Base-by-base conservation (phyloP, 2,329 filamentous ascomycete genomes). In the Capronia americana region DNA sequence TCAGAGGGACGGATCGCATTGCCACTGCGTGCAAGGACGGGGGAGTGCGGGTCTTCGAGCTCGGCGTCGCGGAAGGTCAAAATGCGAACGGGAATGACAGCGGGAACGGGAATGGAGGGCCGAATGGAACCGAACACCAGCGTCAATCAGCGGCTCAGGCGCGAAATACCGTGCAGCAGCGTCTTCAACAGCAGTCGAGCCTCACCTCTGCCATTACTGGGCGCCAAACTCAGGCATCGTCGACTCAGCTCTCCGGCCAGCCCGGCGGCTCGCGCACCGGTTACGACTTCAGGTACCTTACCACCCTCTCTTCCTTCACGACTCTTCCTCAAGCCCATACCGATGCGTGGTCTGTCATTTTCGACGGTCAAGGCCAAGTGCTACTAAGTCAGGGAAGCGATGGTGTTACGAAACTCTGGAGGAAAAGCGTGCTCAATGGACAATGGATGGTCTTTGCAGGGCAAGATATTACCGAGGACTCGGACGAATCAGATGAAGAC, bases 1-100 rank as follows among this genome's bases (percentile, higher is more conserved):
- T 96, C 73, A 84, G 93, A 46, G 94, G 94, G 1, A 94, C 92
- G 76, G 95, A 99, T 77, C 86, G 94, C 64, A 86, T 98, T 72
- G 95, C 94, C 2, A 96, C 93, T 5, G 94, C 93, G 2, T 95
- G 92, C 76, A 96, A 96, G 77, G 95, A 99, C 76, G 94, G 95
- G 2, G 89, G 88, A 72, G 88, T 97, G 48, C 86, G 94, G 48
- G 90, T 99, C n/a, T 97, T 96, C 75, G 88, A 94, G 73, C 78
- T 96, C 20, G 87, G 66, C 4, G 66, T 71, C 8, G 38, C 58
- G 6, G 51, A 61, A 20, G 60, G 54, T 6, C 44, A 44, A n/a
- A n/a, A 44, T 44, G 38, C 38, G 2, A 44, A n/a, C 6, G 38
- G 38, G 17, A 44, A 44, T 44, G 14, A 44, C 64, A 11, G 8